Evolutionary conservation across 257 asterid species (phyloP), one percentile per base, ranked within the genome.

Genomic region (Fraxinus anomala): DNA sequence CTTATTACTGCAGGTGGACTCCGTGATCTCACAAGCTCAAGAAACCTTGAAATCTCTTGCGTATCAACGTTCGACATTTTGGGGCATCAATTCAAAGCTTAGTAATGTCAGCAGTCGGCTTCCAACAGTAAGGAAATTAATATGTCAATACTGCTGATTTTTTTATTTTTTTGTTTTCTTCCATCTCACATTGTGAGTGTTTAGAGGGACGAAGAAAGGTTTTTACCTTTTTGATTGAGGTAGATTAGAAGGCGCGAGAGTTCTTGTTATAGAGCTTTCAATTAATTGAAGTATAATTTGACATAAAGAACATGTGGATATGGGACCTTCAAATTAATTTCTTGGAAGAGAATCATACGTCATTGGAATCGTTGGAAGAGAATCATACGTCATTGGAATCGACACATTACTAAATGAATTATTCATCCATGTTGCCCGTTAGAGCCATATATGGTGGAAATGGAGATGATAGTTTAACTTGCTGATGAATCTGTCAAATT

Each of bases 71-170:
- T 93, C 98, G 26, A 93, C 97, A 37, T 95, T 95, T 78, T 97
- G 98, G 65, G 97, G 96, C 80, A 91, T 95, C 80, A 89, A 91
- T 77, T 86, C 91, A 36, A 95, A 95, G 88, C 95, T 95, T 81
- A 90, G 98, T 82, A 95, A 92, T 80, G 90, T 95, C 85, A 86
- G 98, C 91, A 93, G 96, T 86, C 97, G 97, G 80, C 97, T 95
- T 81, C 99, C 99, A 10, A 90, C 91, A 49, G 99, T 95, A 87
- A 63, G 69, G 69, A 26, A 63, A 63, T 12, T 2, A 26, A 23
- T 23, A 12, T 63, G 1, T 63, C 34, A 26, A 11, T 26, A 11
- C 33, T 3, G 36, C n/a, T 26, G 36, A 24, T 42, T 42, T 12
- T 42, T 16, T 12, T 12, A 0, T 26, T 26, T 26, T 26, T 26